phyloP scores from a whole-genome alignment of 176 grass and related monocot genomes.

The Stipa capillata region DNA sequence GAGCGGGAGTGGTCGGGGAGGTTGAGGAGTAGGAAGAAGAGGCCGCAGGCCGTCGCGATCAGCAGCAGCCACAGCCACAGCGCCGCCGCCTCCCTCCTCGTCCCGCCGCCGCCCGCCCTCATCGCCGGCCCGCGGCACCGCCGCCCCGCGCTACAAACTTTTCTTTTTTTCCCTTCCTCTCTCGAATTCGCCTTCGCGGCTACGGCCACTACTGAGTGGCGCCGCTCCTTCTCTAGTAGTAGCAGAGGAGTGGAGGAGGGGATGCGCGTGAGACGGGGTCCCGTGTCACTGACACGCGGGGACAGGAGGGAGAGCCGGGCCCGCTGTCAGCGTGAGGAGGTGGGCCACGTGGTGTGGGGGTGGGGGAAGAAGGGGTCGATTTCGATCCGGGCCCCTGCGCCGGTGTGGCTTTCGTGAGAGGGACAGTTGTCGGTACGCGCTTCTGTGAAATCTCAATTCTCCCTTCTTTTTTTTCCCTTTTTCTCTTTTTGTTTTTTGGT shows the following conservation, averaged over 20 bases:
- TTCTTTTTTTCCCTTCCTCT: background rate
- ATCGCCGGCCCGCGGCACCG: background rate
- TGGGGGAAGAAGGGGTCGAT: background rate
- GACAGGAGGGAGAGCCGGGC: fast-evolving
- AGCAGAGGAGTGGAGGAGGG: background rate
- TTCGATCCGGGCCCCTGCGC: background rate
- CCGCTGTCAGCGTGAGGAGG: background rate
- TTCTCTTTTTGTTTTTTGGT: background rate
- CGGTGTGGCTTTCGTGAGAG: constrained; percentile 7
- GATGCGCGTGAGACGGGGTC: background rate
- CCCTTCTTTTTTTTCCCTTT: background rate
- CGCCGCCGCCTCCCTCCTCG: background rate
- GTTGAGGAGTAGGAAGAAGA: constrained; percentile 32
- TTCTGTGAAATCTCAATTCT: constrained; percentile 17
- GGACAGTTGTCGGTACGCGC: constrained; percentile 5
- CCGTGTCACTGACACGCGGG: background rate
- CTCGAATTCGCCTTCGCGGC: background rate
- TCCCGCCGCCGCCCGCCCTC: background rate
- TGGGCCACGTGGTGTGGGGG: background rate
- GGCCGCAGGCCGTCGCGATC: constrained; percentile 22
- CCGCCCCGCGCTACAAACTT: background rate
- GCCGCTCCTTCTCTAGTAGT: background rate
- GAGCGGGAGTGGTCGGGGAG: constrained; percentile 21
- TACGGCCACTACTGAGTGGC: background rate
- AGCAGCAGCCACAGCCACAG: constrained; percentile 26